A percentile compares a stretch with the other conserved stretches of the same genome.
These are phyloP conservation scores for Fusarium albidum DNA, from an alignment of 2,329 filamentous ascomycete genomes.

Conservation along the genomic window DNA sequence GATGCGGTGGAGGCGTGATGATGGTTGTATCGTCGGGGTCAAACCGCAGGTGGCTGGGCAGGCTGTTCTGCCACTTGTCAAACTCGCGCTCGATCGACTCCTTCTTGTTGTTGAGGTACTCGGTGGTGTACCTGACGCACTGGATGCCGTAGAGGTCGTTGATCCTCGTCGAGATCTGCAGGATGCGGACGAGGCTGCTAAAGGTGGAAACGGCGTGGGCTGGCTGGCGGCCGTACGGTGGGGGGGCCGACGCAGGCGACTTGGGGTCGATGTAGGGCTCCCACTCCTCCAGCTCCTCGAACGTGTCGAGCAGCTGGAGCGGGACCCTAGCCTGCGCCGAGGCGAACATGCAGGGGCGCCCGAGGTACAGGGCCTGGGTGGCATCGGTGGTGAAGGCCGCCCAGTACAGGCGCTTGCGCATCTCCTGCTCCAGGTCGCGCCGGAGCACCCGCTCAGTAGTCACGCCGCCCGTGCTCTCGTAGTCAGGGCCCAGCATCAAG, in stretches of 20 bases:
- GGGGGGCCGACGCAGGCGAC: slow-evolving; percentile 37
- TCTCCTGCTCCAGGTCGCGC: slow-evolving; percentile 43
- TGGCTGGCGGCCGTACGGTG: slow-evolving; percentile 39
- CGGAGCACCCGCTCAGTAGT: slow-evolving; percentile 39
- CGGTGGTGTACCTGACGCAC: slow-evolving; percentile 38
- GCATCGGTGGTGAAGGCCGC: slow-evolving; percentile 46
- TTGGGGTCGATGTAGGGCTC: slow-evolving; percentile 43
- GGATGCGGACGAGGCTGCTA: slow-evolving; percentile 39
- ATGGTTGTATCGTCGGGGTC: slow-evolving; percentile 37
- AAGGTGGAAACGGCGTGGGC: slow-evolving; percentile 42
- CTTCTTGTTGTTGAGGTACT: slow-evolving; percentile 39
- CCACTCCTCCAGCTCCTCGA: slow-evolving; percentile 47
- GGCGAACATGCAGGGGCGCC: slow-evolving; percentile 44
- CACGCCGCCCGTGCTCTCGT: slow-evolving; percentile 37
- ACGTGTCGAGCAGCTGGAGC: slow-evolving; percentile 43
- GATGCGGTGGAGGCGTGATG: slow-evolving; percentile 40
- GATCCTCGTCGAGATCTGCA: slow-evolving; percentile 42
- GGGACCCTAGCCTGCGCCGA: slow-evolving; percentile 45
- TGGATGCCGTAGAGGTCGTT: slow-evolving; percentile 41
- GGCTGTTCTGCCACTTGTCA: slow-evolving; percentile 38
- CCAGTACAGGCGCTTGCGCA: slow-evolving; percentile 47
- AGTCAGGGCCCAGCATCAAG: slow-evolving; percentile 42
- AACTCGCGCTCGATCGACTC: slow-evolving; percentile 39
- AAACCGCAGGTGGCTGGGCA: slow-evolving; percentile 39
- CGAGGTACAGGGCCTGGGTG: slow-evolving; percentile 45